phyloP scores from a whole-genome alignment of 345 rosid species.

The Gossypium anomalum region DNA sequence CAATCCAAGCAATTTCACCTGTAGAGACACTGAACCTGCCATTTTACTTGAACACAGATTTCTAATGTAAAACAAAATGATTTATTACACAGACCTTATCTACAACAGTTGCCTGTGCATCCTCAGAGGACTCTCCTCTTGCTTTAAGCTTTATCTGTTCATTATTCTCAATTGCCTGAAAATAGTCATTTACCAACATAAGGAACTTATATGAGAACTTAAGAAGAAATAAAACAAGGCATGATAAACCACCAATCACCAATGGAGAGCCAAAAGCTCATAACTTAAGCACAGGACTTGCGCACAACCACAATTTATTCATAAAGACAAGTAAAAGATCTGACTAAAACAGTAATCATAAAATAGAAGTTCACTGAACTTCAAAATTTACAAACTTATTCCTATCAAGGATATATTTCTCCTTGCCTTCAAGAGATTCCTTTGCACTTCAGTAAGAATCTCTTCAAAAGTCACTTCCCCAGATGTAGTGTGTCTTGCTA shows the following conservation, averaged over 20 bases:
- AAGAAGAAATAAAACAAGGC: not conserved
- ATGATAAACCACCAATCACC: not conserved
- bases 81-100: conserved; percentile 57
- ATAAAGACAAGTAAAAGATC: not conserved
- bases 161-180: conserved; percentile 67
- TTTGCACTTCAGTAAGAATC: not conserved
- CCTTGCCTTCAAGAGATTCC: not conserved
- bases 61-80: not conserved
- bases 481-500: not conserved
- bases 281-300: not conserved
- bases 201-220: conserved; percentile 2
- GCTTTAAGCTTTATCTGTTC: conserved; percentile 70
- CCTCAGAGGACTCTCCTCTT: conserved; percentile 67
- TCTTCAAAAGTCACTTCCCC: not conserved
- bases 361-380: not conserved
- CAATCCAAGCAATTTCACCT: not conserved
- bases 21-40: not conserved
- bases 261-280: not conserved
- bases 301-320: not conserved
- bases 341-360: not conserved
- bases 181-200: conserved; percentile 18
- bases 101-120: conserved; percentile 43
- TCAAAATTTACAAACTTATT: not conserved
- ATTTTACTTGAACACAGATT: not conserved
- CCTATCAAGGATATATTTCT: not conserved